These are phyloP conservation scores for Quercus lobata DNA, from an alignment of 331 rosid genomes.

Conservation along the genomic window DNA sequence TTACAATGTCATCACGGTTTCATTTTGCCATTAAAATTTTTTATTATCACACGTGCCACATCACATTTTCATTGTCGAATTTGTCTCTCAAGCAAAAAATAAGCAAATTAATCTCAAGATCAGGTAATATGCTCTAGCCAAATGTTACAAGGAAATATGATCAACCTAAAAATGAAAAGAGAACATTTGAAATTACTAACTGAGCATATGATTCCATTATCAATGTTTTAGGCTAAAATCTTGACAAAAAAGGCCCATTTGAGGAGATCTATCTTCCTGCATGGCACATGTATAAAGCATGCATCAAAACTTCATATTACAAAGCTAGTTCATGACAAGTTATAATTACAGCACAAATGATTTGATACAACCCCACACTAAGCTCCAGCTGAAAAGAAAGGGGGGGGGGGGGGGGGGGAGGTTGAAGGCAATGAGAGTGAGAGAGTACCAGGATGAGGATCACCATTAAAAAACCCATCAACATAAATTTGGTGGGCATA, in stretches of 20 bases:
- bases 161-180: not conserved
- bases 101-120: not conserved
- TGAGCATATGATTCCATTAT: not conserved
- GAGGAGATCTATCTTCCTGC: not conserved
- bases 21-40: not conserved
- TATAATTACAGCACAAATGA: not conserved
- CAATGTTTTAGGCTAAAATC: not conserved
- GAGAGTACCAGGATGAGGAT: slow-evolving; percentile 92
- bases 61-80: not conserved
- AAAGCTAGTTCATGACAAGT: not conserved
- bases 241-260: not conserved
- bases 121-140: not conserved
- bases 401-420: not conserved
- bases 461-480: slow-evolving; percentile 98
- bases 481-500: slow-evolving; percentile 62
- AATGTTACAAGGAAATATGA: not conserved
- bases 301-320: not conserved
- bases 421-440: not conserved
- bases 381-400: not conserved
- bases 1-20: not conserved
- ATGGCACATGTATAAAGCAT: not conserved
- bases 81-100: not conserved
- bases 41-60: not conserved
- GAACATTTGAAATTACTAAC: too few species aligned
- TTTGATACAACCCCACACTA: not conserved